Evolutionary conservation across 1,139 yeast species (phyloP).

Genomic region (Blastobotrys persicus): DNA sequence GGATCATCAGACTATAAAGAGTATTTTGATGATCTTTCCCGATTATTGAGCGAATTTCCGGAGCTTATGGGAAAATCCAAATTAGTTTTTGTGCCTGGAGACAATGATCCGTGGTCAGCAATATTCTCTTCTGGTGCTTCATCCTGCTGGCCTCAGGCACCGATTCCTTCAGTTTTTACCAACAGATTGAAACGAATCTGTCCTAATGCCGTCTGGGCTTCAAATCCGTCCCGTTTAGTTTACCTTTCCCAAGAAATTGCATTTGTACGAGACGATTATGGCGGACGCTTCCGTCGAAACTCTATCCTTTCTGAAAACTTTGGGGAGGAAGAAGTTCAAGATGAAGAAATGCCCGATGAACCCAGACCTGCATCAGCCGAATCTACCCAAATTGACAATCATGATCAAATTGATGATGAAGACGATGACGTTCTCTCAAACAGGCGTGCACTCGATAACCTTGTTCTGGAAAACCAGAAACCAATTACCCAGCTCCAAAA

Average conservation of each 20-base stretch:
- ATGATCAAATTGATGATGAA: conserved; percentile 19
- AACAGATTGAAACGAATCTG: conserved; percentile 63
- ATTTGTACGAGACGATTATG: conserved; percentile 64
- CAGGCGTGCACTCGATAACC: conserved; percentile 23
- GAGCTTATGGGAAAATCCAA: conserved; percentile 41
- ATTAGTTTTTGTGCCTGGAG: conserved; percentile 77
- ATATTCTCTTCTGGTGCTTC: conserved; percentile 65
- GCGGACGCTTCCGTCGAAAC: conserved; percentile 67
- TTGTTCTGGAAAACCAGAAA: conserved; percentile 22
- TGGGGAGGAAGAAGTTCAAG: conserved; percentile 13
- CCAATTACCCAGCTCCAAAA: conserved; percentile 18
- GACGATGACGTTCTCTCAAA: conserved; percentile 25
- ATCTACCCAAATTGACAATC: conserved; percentile 5
- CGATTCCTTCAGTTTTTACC: conserved; percentile 69
- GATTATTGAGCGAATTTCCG: conserved; percentile 51
- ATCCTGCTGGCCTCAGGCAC: conserved; percentile 65
- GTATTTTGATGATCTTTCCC: conserved; percentile 69
- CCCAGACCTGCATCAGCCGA: conserved; percentile 1
- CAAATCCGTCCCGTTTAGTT: conserved; percentile 75
- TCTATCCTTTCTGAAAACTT: conserved; percentile 49
- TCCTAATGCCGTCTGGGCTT: conserved; percentile 64
- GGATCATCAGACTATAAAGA: conserved; percentile 58
- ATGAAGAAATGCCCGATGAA: conserved; percentile 10
- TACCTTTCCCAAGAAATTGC: conserved; percentile 84
- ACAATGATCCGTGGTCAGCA: conserved; percentile 91